Conservation (phyloP, 192 early-diverging fungal species). For the Backusella liffmaniae region DNA sequence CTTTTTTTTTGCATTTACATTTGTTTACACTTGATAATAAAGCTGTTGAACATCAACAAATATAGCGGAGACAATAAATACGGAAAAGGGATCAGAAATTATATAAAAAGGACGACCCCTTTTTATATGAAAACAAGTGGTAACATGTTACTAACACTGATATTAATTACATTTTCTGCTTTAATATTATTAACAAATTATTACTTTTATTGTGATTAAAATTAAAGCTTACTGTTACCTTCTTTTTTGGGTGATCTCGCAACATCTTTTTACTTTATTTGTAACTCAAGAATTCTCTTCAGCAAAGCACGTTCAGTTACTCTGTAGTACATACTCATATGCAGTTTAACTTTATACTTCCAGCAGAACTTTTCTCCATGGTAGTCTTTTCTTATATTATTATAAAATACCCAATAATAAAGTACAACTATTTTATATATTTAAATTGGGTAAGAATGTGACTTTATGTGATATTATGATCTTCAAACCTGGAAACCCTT, state of each 20-base stretch:
- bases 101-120: not conserved
- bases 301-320: not conserved
- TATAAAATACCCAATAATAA: not conserved
- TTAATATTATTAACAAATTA: not conserved
- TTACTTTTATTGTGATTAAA: not conserved
- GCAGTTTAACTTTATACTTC: not conserved
- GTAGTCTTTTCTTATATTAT: not conserved
- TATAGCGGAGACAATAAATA: not conserved
- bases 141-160: not conserved
- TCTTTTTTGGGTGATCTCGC: not conserved
- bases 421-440: too few relatives aligned
- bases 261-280: not conserved
- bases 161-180: not conserved
- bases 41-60: not conserved
- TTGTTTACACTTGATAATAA: not conserved
- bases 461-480: too few relatives aligned
- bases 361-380: not conserved
- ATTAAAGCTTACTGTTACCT: not conserved
- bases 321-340: not conserved
- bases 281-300: not conserved
- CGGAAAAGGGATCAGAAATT: not conserved
- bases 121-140: not conserved
- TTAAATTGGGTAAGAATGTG: constrained; percentile 8
- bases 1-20: not conserved
- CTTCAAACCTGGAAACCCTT: too few relatives aligned